A percentile compares a stretch with the other conserved stretches of the same genome.
Conservation (phyloP, 1,139 yeast genomes). For the Protomyces gravidus region DNA sequence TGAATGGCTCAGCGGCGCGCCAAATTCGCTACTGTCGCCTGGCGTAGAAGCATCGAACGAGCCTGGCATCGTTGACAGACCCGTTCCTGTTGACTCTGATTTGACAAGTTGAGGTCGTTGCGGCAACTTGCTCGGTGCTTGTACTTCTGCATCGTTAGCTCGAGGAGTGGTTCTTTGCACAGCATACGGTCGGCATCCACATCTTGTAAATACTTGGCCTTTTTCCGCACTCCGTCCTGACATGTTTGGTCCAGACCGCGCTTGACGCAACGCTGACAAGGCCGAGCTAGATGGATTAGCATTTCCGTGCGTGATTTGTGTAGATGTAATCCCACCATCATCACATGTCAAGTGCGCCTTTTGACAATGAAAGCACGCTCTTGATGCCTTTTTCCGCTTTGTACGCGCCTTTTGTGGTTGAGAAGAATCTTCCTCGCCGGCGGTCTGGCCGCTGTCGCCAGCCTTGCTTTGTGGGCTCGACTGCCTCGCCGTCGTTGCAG, state of each 20-base stretch:
- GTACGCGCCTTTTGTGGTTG: neutral
- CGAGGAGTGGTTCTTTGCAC: neutral
- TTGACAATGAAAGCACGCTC: conserved; percentile 92
- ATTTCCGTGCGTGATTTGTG: neutral
- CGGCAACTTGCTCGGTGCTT: neutral
- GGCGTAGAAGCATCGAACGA: conserved; percentile 1
- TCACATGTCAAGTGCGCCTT: conserved; percentile 89
- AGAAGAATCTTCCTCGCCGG: neutral
- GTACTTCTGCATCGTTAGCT: neutral
- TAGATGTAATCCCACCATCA: conserved; percentile 41
- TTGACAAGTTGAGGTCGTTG: neutral
- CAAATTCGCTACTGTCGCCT: neutral
- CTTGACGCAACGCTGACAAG: conserved; percentile 73
- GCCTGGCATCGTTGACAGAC: neutral
- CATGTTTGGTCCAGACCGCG: conserved; percentile 70
- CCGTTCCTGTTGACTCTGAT: neutral
- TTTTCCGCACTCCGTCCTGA: conserved; percentile 83
- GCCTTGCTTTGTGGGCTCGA: too few species aligned
- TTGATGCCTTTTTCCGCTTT: conserved; percentile 58
- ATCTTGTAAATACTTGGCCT: conserved; percentile 64
- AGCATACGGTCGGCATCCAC: conserved; percentile 30
- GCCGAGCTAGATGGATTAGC: conserved; percentile 46
- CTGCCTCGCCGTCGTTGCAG: too few species aligned
- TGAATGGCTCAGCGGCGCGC: neutral
- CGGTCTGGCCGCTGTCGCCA: neutral